Evolutionary conservation across 257 asterid species (phyloP).

Genomic region (Orobanche coerulescens): DNA sequence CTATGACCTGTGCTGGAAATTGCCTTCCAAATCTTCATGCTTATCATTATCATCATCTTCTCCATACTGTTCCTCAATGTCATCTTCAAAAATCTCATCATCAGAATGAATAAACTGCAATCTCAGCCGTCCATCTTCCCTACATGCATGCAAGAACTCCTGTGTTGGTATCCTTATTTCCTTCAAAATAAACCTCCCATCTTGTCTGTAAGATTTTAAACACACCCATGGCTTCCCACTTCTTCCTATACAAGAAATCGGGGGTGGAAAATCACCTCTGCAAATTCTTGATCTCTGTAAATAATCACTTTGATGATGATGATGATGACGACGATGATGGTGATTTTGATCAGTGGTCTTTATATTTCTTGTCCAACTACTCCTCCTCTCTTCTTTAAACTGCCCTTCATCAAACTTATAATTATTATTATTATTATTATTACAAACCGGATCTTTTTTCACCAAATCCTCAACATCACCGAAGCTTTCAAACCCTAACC

Average conservation of each 20-base stretch:
- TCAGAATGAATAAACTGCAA: constrained; percentile 63
- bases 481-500: constrained; percentile 78
- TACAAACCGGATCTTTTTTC: constrained; percentile 21
- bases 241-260: constrained; percentile 72
- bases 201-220: constrained; percentile 52
- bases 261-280: constrained; percentile 59
- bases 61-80: too few species aligned
- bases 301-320: background rate
- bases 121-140: constrained; percentile 84
- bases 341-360: too few species aligned
- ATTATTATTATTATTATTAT: too few species aligned
- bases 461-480: constrained; percentile 66
- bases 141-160: constrained; percentile 72
- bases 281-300: constrained; percentile 27
- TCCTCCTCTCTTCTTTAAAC: constrained; percentile 19
- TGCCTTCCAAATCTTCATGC: too few species aligned
- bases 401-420: constrained; percentile 13
- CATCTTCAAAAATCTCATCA: too few species aligned
- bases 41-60: too few species aligned
- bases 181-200: constrained; percentile 75
- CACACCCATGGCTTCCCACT: constrained; percentile 87
- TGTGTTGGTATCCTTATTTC: constrained; percentile 75
- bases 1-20: too few species aligned
- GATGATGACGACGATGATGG: too few species aligned
- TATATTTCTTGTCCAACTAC: background rate